A percentile compares a stretch with the other conserved stretches of the same genome.
phyloP scores from a whole-genome alignment of 2,329 filamentous ascomycete species.

The Fonsecaea erecta region DNA sequence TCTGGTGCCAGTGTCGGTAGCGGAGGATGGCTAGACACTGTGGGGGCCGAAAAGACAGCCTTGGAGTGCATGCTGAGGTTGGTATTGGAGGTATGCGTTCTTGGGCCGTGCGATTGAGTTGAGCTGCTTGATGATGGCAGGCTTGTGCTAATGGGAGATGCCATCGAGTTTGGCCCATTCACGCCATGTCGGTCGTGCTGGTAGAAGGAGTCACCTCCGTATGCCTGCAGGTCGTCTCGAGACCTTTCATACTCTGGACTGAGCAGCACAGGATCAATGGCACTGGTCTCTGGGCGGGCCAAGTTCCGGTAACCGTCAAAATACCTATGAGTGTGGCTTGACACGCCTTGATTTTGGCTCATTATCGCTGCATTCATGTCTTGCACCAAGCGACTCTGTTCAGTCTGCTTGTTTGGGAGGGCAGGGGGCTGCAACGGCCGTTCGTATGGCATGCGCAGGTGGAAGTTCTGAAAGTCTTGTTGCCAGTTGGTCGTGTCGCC shows the following conservation, averaged over 20 bases:
- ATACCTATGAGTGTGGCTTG: slow-evolving; percentile 46
- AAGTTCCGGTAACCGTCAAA: slow-evolving; percentile 41
- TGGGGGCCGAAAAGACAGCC: slow-evolving; percentile 49
- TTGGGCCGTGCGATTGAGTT: slow-evolving; percentile 21
- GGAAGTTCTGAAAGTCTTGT: slow-evolving; percentile 59
- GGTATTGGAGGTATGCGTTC: slow-evolving; percentile 27
- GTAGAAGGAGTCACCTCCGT: slow-evolving; percentile 40
- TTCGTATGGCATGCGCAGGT: slow-evolving; percentile 52
- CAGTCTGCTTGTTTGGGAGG: slow-evolving; percentile 49
- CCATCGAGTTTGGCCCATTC: slow-evolving; percentile 41
- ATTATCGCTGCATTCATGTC: slow-evolving; percentile 42
- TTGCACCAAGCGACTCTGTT: slow-evolving; percentile 41
- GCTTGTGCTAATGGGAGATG: slow-evolving; percentile 41
- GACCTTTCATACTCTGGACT: slow-evolving; percentile 7
- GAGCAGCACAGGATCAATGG: slow-evolving; percentile 24
- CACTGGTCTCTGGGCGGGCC: background rate
- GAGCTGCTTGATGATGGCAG: slow-evolving; percentile 41
- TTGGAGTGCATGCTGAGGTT: slow-evolving; percentile 37
- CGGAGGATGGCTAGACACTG: slow-evolving; percentile 40
- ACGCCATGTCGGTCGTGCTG: slow-evolving; percentile 3
- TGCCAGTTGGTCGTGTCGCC: slow-evolving; percentile 54
- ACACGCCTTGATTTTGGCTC: slow-evolving; percentile 39
- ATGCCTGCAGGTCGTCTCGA: slow-evolving; percentile 38
- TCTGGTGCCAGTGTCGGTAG: slow-evolving; percentile 41
- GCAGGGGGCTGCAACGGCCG: slow-evolving; percentile 52